Base-by-base conservation (phyloP, 768 basidiomycete genomes). In the Macrolepiota fuliginosa region DNA sequence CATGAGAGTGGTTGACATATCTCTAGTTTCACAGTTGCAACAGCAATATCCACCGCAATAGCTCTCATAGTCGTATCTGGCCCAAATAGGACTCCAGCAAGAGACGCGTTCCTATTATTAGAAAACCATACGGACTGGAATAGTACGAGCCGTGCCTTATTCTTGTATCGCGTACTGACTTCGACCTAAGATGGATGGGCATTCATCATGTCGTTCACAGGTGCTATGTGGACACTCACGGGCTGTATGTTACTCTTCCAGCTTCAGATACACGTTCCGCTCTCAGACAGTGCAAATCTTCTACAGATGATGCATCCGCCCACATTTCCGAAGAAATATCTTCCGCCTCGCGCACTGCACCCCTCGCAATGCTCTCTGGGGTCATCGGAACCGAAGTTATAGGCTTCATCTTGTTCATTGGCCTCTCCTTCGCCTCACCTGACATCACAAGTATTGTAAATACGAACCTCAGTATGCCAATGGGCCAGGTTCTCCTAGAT, bases 71-170 rank as follows among this genome's bases (percentile, higher is more conserved):
- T 83, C 12, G 75, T 76, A 36, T 77, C 85, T 0, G 78, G 79
- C 0, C 67, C 77, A 19, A 72, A 76, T 58, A 77, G 77, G 51
- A 83, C 85, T 17, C 83, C 85, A 0, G 82, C 85, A 1, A 77
- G 74, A 47, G 84, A 81, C 50, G 86, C 86, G 0, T 87, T 85
- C 65, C 83, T 83, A 0, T 61, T 81, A 54, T 83, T 82, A 54
- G 84, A 87, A 71, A 87, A 87, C 63, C 84, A 85, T 67, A 83
- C 80, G 2, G 85, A 84, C 19, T 87, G 85, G 86, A 79, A 81
- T 62, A 74, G 85, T 85, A 66, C 58, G 79, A 3, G 40, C 47
- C 15, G 37, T 29, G 2, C 40, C 25, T 17, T 25, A 35, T 25
- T 3, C 56, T 10, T 46, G 39, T 62, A 35, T 40, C 13, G 17